Conservation (phyloP, 306 rosid genomes). For the Glycyrrhiza uralensis region DNA sequence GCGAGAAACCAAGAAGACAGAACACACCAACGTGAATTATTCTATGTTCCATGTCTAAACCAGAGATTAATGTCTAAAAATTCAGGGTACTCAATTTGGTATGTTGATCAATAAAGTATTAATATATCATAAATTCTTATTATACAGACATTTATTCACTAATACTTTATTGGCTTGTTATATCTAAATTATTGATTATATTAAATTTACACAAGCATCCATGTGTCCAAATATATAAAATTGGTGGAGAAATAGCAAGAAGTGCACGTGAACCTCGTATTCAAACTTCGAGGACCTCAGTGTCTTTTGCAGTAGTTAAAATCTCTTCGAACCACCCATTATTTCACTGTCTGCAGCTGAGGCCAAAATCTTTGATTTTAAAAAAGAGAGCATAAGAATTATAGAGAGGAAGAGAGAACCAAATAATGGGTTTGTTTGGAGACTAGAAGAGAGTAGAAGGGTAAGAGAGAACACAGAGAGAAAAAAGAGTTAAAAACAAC, state of each 20-base stretch:
- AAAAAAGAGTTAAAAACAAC: not conserved
- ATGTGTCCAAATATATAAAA: conserved; percentile 7
- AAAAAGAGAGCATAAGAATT: conserved; percentile 21
- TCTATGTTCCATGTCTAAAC: conserved; percentile 10
- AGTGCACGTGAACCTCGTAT: conserved; percentile 51
- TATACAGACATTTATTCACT: not conserved
- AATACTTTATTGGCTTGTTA: not conserved
- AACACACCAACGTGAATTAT: conserved; percentile 32
- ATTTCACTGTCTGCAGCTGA: conserved; percentile 30
- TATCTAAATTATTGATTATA: not conserved
- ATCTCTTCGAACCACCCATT: conserved; percentile 32
- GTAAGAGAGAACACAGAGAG: conserved; percentile 15
- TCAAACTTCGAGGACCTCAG: conserved; percentile 40
- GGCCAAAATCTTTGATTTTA: conserved; percentile 31
- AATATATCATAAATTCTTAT: not conserved
- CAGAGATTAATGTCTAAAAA: not conserved
- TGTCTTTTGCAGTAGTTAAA: conserved; percentile 30
- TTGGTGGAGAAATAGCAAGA: conserved; percentile 22
- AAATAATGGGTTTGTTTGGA: conserved; percentile 32
- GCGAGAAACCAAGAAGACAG: not conserved
- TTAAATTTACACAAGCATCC: not conserved
- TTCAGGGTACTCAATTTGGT: not conserved
- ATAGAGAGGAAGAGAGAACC: conserved; percentile 17
- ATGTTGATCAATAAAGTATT: not conserved
- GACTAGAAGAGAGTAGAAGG: conserved; percentile 27